phyloP scores from a whole-genome alignment of 495 filamentous ascomycete genomes.

The Talaromyces thailandensis region DNA sequence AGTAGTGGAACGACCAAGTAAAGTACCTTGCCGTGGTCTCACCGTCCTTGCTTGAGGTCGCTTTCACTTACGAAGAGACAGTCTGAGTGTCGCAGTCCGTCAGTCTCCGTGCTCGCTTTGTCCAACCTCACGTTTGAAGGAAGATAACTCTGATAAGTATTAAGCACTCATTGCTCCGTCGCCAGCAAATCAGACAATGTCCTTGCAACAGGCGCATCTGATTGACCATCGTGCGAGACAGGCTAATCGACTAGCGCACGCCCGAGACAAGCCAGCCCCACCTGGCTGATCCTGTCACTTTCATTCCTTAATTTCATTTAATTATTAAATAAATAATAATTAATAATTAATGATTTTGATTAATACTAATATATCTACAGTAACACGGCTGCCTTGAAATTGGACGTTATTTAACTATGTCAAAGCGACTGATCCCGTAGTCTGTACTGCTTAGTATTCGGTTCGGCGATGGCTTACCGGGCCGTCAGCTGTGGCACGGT shows the following conservation, averaged over 20 bases:
- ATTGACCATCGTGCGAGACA: not conserved
- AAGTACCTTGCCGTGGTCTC: not conserved
- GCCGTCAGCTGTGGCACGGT: not conserved
- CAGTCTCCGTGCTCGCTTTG: not conserved
- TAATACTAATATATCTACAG: not conserved
- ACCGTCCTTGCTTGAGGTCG: not conserved
- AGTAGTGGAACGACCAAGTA: too few relatives aligned
- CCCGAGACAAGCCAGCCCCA: constrained; percentile 4
- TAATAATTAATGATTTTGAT: too few relatives aligned
- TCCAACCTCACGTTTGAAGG: not conserved
- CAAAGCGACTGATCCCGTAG: not conserved
- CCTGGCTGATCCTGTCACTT: constrained; percentile 4
- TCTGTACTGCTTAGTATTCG: not conserved
- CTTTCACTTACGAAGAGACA: not conserved
- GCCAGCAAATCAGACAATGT: not conserved
- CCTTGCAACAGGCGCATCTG: not conserved
- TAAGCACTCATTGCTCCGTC: not conserved
- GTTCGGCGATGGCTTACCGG: not conserved
- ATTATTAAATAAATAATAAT: too few relatives aligned
- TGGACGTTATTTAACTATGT: not conserved
- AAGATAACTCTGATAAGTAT: not conserved
- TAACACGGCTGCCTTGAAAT: not conserved
- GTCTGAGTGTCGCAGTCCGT: not conserved
- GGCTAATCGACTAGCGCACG: not conserved
- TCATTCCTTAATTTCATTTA: not conserved